Base-by-base conservation (phyloP, 352 stramenopile species). In the Phytophthora hibernalis region DNA sequence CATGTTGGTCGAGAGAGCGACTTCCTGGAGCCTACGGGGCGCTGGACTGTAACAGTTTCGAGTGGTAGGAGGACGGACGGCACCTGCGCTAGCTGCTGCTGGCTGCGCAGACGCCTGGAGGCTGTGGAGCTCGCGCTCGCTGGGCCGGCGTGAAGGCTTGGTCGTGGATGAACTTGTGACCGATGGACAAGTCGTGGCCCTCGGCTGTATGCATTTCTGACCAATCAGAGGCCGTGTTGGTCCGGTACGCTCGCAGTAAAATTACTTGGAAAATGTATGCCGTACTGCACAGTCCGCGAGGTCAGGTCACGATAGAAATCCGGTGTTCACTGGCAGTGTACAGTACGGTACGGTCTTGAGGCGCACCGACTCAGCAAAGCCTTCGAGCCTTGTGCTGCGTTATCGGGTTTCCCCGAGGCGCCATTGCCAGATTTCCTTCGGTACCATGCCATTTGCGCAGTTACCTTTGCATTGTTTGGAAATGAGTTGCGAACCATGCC, bases 41-140 rank as follows among this genome's bases (percentile, higher is more conserved):
- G 54, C 54, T 55, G 44, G 49, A 52, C 31, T 54, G 55, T 28
- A 20, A 33, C 55, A 18, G 62, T 66, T 71, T 54, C 43, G 20
- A 45, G 33, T 16, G 48, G 54, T 31, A 48, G 26, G 15, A 21
- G 22, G n/a, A 24, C 50, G 26, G 65, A 24, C 20, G 33, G 33
- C 51, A 66, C 50, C 44, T 60, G 59, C 64, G 51, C 49, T 59
- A 31, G 33, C 51, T 68, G 61, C 49, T 58, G 60, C 30, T 63
- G 31, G 35, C 24, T 57, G 48, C 54, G 61, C 66, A 58, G 61
- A 65, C 51, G 65, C 59, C 59, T 63, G 59, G 51, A 38, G 38
- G 58, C 60, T 69, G 65, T 70, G 66, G 66, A 74, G 66, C 66
- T 74, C 37, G 50, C 54, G 67, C 67, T 71, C 67, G 61, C 65